Evolutionary conservation across 208 protist species (phyloP).

Genomic region (Strigomonas culicis): DNA sequence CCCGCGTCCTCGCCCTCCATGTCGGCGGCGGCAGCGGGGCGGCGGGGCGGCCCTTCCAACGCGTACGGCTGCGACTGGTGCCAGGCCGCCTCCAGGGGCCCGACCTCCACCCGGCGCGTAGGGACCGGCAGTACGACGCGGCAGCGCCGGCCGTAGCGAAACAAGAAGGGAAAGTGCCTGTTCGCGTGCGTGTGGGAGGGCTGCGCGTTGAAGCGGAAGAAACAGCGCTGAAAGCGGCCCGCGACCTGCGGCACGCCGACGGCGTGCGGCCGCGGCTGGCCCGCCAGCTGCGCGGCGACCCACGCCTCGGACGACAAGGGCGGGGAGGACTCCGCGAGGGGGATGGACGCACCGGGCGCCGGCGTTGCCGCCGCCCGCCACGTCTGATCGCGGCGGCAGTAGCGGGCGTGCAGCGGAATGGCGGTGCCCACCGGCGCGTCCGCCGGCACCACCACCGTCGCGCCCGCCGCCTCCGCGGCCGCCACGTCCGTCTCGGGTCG

Average conservation of each 20-base stretch:
- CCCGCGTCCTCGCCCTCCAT: conserved; percentile 9
- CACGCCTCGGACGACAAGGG: background rate
- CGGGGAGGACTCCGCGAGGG: background rate
- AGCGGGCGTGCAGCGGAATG: conserved; percentile 29
- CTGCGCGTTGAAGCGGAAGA: conserved; percentile 31
- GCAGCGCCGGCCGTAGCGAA: conserved; percentile 31
- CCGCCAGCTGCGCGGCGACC: background rate
- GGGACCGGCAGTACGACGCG: conserved; percentile 59
- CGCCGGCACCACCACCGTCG: conserved; percentile 7
- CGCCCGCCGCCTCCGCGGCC: background rate
- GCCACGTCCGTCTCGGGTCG: background rate
- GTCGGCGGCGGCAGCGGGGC: too few species aligned
- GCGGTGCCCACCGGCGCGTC: conserved; percentile 36
- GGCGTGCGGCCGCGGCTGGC: background rate
- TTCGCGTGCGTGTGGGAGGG: conserved; percentile 4
- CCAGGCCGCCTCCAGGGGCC: conserved; percentile 36
- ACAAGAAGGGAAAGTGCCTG: conserved; percentile 24
- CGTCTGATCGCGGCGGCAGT: conserved; percentile 2
- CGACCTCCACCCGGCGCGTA: conserved; percentile 34
- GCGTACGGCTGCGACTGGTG: conserved; percentile 26
- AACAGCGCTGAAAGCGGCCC: conserved; percentile 69
- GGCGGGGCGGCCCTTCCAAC: too few species aligned
- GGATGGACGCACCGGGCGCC: background rate
- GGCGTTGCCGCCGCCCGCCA: conserved; percentile 13
- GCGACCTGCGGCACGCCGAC: conserved; percentile 45